Conservation (phyloP, 345 rosid genomes). For the Iberis pinnata region DNA sequence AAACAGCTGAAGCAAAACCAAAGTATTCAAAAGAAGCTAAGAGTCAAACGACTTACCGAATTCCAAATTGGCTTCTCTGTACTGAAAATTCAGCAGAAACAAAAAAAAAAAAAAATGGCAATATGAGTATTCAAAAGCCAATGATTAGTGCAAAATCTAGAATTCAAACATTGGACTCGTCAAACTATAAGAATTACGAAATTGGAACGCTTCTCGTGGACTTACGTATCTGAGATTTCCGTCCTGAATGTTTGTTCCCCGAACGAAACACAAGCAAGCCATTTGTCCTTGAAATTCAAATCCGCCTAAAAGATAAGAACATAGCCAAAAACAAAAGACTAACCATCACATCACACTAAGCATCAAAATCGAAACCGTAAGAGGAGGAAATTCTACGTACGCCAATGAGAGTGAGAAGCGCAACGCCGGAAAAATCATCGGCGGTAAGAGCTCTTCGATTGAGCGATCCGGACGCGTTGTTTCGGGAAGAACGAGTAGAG, state of each 20-base stretch:
- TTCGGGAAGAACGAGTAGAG: constrained; percentile 21
- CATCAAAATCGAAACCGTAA: background rate
- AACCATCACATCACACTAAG: background rate
- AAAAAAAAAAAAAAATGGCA: background rate
- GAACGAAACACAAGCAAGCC: constrained; percentile 82
- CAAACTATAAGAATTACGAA: background rate
- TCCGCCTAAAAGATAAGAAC: constrained; percentile 46
- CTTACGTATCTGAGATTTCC: constrained; percentile 61
- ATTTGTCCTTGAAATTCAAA: constrained; percentile 72
- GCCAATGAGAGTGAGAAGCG: constrained; percentile 60
- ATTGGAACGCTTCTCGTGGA: background rate
- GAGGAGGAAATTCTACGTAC: constrained; percentile 28
- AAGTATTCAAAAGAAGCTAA: background rate
- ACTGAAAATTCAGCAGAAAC: constrained; percentile 42
- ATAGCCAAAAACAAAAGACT: background rate
- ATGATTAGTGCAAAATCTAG: no score
- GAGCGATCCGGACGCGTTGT: constrained; percentile 14
- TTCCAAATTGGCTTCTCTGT: constrained; percentile 84
- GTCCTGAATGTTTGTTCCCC: constrained; percentile 91
- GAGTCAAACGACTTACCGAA: constrained; percentile 45
- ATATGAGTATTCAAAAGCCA: no score
- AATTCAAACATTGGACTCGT: no score
- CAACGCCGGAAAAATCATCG: constrained; percentile 82
- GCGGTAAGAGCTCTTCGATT: constrained; percentile 32
- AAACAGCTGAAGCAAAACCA: background rate